phyloP scores from a whole-genome alignment of 257 asterid genomes.

The Eustoma russellianum region DNA sequence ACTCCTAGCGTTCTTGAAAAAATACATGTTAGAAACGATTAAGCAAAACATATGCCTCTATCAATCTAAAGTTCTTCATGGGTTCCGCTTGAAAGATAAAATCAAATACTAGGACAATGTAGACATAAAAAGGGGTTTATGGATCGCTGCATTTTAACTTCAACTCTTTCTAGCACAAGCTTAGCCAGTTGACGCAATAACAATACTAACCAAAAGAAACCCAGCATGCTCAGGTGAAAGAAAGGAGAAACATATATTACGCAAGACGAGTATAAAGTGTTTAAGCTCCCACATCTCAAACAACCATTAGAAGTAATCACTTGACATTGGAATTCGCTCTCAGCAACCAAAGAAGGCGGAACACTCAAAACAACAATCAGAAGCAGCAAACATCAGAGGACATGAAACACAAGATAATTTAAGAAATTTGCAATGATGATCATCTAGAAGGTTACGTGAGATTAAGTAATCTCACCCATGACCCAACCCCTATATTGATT shows the following conservation, averaged over 20 bases:
- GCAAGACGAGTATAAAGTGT: background rate
- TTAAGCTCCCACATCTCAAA: constrained; percentile 3
- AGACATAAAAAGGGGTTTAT: background rate
- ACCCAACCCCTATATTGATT: background rate
- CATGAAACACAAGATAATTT: too few relatives aligned
- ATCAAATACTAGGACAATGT: background rate
- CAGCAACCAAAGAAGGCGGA: background rate
- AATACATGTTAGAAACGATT: too few relatives aligned
- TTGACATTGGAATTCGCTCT: background rate
- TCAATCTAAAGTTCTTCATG: too few relatives aligned
- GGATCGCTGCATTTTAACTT: too few relatives aligned
- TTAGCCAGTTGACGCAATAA: background rate
- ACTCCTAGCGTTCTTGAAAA: too few relatives aligned
- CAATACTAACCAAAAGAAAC: background rate
- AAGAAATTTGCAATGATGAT: too few relatives aligned
- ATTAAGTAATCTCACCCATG: background rate
- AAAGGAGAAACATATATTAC: background rate
- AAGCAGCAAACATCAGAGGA: too few relatives aligned
- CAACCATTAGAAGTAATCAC: background rate
- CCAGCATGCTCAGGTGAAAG: background rate
- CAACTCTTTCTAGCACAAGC: too few relatives aligned
- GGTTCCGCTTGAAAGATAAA: background rate
- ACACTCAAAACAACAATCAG: background rate
- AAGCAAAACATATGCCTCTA: too few relatives aligned
- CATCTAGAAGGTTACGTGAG: background rate